phyloP scores from a whole-genome alignment of 2,329 filamentous ascomycete genomes.

The Ophiostoma australiae region DNA sequence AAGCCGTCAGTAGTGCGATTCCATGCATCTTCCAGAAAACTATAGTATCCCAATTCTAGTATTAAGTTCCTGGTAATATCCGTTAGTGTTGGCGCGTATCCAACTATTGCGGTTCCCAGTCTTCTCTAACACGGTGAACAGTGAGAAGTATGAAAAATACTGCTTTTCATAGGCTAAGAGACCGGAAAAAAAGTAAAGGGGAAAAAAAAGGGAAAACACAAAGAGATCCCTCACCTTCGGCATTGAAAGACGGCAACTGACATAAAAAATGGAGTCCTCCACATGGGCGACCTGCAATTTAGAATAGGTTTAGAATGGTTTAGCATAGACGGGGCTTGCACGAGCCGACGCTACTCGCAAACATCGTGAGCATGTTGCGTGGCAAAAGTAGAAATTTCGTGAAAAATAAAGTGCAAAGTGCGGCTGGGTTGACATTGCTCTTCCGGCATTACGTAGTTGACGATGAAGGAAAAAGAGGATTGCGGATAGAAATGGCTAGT shows the following conservation, averaged over 20 bases:
- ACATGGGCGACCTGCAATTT: constrained; percentile 7
- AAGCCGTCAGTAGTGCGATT: background rate
- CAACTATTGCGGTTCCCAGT: background rate
- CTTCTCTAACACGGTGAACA: background rate
- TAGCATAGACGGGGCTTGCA: background rate
- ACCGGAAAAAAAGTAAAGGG: background rate
- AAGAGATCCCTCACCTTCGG: background rate
- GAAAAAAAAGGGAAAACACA: background rate
- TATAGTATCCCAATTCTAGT: background rate
- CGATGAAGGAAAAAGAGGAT: background rate
- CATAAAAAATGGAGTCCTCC: constrained; percentile 13
- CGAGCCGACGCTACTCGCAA: background rate
- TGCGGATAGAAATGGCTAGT: background rate
- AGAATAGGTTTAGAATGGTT: background rate
- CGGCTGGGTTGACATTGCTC: background rate
- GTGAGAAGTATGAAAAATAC: background rate
- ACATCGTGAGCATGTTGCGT: background rate
- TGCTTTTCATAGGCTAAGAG: background rate
- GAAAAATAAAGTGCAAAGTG: background rate
- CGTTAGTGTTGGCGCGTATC: background rate
- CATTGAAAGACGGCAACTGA: background rate
- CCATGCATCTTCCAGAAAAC: constrained; percentile 1
- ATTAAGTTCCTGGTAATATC: background rate
- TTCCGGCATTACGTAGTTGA: background rate
- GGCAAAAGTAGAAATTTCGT: background rate